Base-by-base conservation (phyloP, 305 asterid genomes). In the Ajuga reptans region DNA sequence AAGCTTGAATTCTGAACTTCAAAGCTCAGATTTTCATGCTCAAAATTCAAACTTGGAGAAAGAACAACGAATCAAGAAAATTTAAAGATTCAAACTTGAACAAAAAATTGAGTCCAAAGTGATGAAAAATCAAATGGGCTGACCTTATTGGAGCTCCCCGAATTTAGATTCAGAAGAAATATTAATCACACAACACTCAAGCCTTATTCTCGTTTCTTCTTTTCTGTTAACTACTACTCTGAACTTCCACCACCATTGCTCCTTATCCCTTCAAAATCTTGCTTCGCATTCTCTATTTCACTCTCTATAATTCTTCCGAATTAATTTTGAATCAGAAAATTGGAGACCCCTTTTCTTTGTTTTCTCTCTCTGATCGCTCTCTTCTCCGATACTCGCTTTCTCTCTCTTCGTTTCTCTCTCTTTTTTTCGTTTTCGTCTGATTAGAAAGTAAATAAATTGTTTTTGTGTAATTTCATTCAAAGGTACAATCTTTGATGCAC, bases 1-100 rank as follows among this genome's bases (percentile, higher is more conserved):
- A 80, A 87, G 81, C 90, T 92, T 80, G 79, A 85, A 82, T 81
- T 72, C 72, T 68, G 83, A 79, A 85, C 87, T 87, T 88, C 87
- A 88, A 59, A 85, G 86, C 83, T 85, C 87, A 82, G 69, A 79
- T 72, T 82, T 72, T 68, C 46, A 70, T 66, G 82, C 72, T 75
- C 79, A 66, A 75, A 84, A 83, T 85, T 82, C 82, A 57, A 82
- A 80, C 64, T 84, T 34, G 71, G 69, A 62, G 58, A 77, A 56
- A 72, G 41, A 78, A 57, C 73, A 60, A 75, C 63, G 83, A 88
- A 83, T 76, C 77, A 72, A 81, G 65, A 18, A 63, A 76, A 69
- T 61, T 45, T 37, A 82, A 79, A 79, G 81, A 82, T 78, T 82
- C 78, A 53, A 82, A 78, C 66, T 73, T 75, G 65, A 55, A 73